phyloP scores from a whole-genome alignment of 345 rosid species.

The Salix purpurea region DNA sequence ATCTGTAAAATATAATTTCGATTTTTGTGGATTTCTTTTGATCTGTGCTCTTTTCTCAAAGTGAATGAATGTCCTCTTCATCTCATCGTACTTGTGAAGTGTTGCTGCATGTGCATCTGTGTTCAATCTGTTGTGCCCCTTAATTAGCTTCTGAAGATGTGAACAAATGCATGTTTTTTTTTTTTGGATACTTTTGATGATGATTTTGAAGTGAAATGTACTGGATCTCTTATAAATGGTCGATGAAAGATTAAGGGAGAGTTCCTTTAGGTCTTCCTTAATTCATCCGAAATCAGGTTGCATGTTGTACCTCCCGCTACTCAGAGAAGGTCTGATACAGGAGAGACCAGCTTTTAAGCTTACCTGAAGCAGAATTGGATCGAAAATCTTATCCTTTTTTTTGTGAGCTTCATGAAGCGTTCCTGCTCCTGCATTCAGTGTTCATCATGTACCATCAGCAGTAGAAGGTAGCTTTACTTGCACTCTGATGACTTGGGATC shows the following conservation, averaged over 20 bases:
- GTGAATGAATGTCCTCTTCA: background rate
- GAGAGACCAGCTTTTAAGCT: background rate
- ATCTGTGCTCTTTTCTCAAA: background rate
- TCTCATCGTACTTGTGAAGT: background rate
- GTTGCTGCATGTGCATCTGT: background rate
- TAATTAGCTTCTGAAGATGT: background rate
- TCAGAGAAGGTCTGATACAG: background rate
- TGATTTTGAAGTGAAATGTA: background rate
- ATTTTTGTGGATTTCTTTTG: background rate
- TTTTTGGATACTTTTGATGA: background rate
- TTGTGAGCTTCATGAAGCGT: background rate
- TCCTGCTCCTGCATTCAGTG: background rate
- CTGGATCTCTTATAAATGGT: background rate
- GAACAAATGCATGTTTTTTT: background rate
- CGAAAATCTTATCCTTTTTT: background rate
- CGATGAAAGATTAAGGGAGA: background rate
- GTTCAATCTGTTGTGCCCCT: background rate
- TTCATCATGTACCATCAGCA: background rate
- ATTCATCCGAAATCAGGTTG: background rate
- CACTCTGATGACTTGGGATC: background rate
- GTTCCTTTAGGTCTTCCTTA: background rate
- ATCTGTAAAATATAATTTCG: constrained; percentile 20
- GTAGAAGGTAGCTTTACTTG: background rate
- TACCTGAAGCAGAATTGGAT: background rate
- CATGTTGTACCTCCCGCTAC: background rate